Evolutionary conservation across 352 stramenopile species (phyloP), one percentile per base, ranked within the genome.

Genomic region (Elongisporangium anandrum): DNA sequence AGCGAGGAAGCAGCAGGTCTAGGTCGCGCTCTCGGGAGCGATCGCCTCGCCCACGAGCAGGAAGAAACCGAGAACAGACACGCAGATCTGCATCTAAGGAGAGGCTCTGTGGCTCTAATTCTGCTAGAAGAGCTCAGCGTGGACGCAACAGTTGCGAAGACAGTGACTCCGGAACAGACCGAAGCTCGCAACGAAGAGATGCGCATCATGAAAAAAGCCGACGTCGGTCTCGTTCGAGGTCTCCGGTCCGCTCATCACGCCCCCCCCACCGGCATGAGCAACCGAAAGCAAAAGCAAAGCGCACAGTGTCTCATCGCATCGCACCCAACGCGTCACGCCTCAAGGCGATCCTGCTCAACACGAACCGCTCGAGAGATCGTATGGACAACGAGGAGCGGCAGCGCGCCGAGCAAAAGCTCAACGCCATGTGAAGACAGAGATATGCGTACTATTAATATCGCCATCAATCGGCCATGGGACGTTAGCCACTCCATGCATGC

Each of bases 361-460:
- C 67, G 48, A 61, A 64, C 17, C 54, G 60, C 20, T 71, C 67
- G 21, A 61, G 67, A 48, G 60, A 72, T 20, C 56, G 60, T 6
- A 68, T 70, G 63, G 67, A 74, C 38, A 50, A 61, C 45, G 41
- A 54, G 3, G 67, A 71, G 51, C 64, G 57, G 39, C 53, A 50
- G n/a, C 54, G 54, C 54, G 63, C 67, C 2, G 55, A 64, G 54
- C 48, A 75, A 23, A 75, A 75, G 39, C 67, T 72, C 12, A 38
- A 64, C 57, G 71, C 29, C 26, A 38, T 23, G 48, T 52, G n/a
- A 52, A 7, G 24, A 34, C 24, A 7, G 4, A 34, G 7, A 34
- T 7, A 21, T 52, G 48, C n/a, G n/a, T n/a, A n/a, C n/a, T n/a
- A n/a, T n/a, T n/a, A n/a, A n/a, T 45, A 45, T 45, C 34, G 34